Base-by-base conservation (phyloP, 768 basidiomycete species). In the Suillus subluteus region DNA sequence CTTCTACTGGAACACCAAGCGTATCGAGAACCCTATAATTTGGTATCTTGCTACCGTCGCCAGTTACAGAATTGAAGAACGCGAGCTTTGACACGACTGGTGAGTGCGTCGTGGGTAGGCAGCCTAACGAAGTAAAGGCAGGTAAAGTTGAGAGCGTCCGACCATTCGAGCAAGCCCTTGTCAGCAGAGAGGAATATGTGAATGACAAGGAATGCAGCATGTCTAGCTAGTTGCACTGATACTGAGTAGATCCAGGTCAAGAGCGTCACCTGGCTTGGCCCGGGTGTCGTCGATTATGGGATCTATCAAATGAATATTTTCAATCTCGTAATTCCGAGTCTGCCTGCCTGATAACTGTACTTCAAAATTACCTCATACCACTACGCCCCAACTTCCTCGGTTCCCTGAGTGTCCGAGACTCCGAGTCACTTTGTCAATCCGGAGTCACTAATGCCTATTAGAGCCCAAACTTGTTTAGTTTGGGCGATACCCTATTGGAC, bases 21-120 rank as follows among this genome's bases (percentile, higher is more conserved):
- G 92, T 90, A 77, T 96, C 96, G 37, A 98, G 79, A 1, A 98
- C 85, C 61, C 96, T 85, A 79, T 90, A 97, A 6, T 94, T 92
- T 5, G 96, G 94, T 70, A 97, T 95, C 71, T 85, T 85, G 23
- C 82, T 81, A 18, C 84, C 81, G 50, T 83, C 84, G 12, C 81
- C 81, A 40, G 85, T 86, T 38, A 95, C 87, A 0, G 92, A 86
- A 76, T 94, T 94, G 82, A 95, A 90, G 82, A 94, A 95, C 61
- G 88, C 79, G 44, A 92, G 85, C 63, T 84, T 86, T 16, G 91
- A 76, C 5, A 88, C 87, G 50, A 94, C 85, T 30, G 90, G 88
- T 0, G 90, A 89, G 13, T 74, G 76, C 1, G 82, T 80, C 30
- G 77, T 76, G 6, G 84, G 83, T 21, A 86, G 71, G 44, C 77